Base-by-base conservation (phyloP, 208 protist genomes). In the Wallacemonas rigidus region DNA sequence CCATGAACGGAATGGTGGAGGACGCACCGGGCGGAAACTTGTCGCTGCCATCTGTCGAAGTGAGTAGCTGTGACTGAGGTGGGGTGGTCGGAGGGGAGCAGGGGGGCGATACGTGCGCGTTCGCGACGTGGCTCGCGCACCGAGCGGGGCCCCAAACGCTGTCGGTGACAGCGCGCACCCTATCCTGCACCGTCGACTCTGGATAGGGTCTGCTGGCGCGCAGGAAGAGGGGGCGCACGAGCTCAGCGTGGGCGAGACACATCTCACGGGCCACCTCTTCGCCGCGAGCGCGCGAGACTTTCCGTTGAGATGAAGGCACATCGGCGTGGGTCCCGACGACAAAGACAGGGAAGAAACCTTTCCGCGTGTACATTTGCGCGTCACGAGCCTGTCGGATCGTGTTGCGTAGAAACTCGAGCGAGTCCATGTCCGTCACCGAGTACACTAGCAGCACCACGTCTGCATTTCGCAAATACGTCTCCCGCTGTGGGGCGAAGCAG, bases 371-470 rank as follows among this genome's bases (percentile, higher is more conserved):
- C 69, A 73, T 56, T 14, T 50, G 50, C 11, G 41, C 69, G 38
- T 71, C 7, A 5, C 85, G 81, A 14, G 71, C 79, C 50, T 75
- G 38, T 44, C 71, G 43, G 40, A 86, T 80, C 76, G 88, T 83
- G 48, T 15, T 70, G 47, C 9, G 57, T 48, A 91, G 67, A 57
- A 69, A 74, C 26, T 62, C 40, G 17, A 92, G 70, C 14, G 82
- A 83, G 17, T 84, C 53, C 54, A 48, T 81, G 57, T 82, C 71
- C 11, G 67, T 79, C 9, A 76, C 82, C 12, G 84, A 89, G 78
- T 91, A 94, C n/a, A 94, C 76, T 61, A 94, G 67, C 1, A 94
- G 38, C 12, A 90, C 63, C 1, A 83, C 72, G 57, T 88, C 77
- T 36, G 86, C 88, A 44, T 64, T 81, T 4, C 75, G 53, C 35